phyloP scores from a whole-genome alignment of 768 basidiomycete species.

The Kwoniella shandongensis region DNA sequence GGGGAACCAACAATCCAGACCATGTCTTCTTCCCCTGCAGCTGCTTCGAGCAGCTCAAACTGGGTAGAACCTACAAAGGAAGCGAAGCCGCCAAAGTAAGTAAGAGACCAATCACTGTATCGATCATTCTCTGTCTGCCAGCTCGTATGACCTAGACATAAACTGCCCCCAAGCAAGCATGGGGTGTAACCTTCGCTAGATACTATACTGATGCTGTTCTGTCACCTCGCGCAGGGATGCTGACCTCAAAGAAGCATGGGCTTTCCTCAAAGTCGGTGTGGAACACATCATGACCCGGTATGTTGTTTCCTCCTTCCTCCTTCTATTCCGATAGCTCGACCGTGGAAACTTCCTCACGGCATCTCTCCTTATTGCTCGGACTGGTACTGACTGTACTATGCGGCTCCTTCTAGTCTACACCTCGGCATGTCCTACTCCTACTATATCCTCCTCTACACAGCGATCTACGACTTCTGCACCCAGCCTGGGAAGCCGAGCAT shows the following conservation, averaged over 20 bases:
- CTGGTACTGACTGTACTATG: too few species aligned
- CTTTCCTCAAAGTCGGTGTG: conserved; percentile 58
- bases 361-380: too few species aligned
- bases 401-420: conserved; percentile 38
- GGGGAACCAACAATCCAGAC: too few species aligned
- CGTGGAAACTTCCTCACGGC: too few species aligned
- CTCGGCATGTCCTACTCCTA: conserved; percentile 54
- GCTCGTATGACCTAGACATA: too few species aligned
- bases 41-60: conserved; percentile 9
- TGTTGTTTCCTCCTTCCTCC: conserved; percentile 23
- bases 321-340: background rate
- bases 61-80: conserved; percentile 48
- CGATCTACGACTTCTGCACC: conserved; percentile 95
- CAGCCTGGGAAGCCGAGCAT: conserved; percentile 25
- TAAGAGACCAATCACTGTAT: conserved; percentile 1
- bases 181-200: too few species aligned
- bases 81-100: conserved; percentile 45
- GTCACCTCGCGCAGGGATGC: conserved; percentile 33
- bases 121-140: too few species aligned
- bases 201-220: too few species aligned
- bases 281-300: conserved; percentile 55
- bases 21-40: conserved; percentile 10
- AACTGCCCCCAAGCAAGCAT: too few species aligned
- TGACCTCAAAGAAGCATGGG: conserved; percentile 50
- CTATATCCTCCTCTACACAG: conserved; percentile 68